Percentiles rank a stretch among this genome's conserved stretches.
These are phyloP conservation scores for Penicillium cinerascens DNA, from an alignment of 495 filamentous ascomycete genomes.

Conservation along the genomic window DNA sequence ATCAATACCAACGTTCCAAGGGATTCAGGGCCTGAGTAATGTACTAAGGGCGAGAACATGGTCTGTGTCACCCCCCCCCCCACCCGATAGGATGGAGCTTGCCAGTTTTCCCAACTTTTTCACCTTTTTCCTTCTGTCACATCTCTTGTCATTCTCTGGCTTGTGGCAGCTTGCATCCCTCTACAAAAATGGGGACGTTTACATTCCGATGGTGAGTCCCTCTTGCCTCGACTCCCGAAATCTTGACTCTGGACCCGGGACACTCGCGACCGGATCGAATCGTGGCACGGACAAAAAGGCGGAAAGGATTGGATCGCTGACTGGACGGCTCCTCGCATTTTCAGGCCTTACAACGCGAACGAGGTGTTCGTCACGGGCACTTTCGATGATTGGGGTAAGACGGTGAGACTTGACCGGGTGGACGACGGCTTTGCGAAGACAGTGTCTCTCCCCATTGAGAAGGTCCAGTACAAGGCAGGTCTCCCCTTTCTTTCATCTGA, in stretches of 20 bases:
- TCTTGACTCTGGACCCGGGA: not conserved
- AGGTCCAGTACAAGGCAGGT: conserved; percentile 78
- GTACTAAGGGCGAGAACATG: not conserved
- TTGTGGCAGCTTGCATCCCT: not conserved
- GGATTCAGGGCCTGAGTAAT: not conserved
- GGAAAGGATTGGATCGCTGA: conserved; percentile 26
- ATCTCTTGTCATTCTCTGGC: not conserved
- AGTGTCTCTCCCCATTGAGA: conserved; percentile 60
- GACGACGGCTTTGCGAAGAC: conserved; percentile 70
- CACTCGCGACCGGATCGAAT: not conserved
- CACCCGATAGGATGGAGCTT: conserved; percentile 10
- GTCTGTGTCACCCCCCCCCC: conserved; percentile 23
- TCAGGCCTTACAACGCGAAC: conserved; percentile 68
- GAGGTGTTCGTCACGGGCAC: conserved; percentile 95
- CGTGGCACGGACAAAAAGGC: conserved; percentile 12
- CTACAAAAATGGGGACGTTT: conserved; percentile 37
- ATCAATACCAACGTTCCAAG: too few species aligned
- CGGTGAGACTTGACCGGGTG: conserved; percentile 70
- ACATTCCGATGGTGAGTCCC: conserved; percentile 44
- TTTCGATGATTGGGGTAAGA: conserved; percentile 92
- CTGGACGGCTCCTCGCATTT: conserved; percentile 27
- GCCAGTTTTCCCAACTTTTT: not conserved
- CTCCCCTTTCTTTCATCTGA: conserved; percentile 4
- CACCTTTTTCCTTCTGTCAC: not conserved
- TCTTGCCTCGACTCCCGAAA: not conserved